phyloP scores from a whole-genome alignment of 2,329 filamentous ascomycete species.

The Xylariomycetidae sp. region DNA sequence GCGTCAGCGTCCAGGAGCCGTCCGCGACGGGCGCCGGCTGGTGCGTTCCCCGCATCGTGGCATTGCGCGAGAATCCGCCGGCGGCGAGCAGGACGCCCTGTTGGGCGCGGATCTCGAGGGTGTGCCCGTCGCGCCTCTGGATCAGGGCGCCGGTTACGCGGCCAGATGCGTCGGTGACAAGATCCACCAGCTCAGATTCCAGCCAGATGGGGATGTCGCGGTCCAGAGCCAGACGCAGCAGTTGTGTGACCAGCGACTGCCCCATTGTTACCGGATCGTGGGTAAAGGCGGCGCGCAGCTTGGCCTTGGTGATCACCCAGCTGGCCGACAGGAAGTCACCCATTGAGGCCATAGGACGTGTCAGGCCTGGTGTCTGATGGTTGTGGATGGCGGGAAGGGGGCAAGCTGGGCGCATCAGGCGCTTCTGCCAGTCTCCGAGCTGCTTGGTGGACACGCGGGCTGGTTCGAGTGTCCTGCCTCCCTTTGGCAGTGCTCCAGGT shows the following conservation, averaged over 20 bases:
- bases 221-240: constrained; percentile 14
- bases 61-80: constrained; percentile 30
- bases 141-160: constrained; percentile 22
- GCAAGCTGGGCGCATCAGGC: neutral
- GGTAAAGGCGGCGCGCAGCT: constrained; percentile 6
- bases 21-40: constrained; percentile 12
- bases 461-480: constrained; percentile 23
- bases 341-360: neutral
- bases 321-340: neutral
- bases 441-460: constrained; percentile 20
- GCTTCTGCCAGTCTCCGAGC: constrained; percentile 19
- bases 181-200: constrained; percentile 5
- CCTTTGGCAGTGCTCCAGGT: constrained; percentile 12
- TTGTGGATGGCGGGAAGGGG: constrained; percentile 1
- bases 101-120: constrained; percentile 17
- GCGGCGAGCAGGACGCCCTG: constrained; percentile 28
- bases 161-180: constrained; percentile 8
- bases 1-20: constrained; percentile 21
- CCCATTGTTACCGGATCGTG: constrained; percentile 17
- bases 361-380: constrained; percentile 1
- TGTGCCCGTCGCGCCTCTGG: constrained; percentile 13
- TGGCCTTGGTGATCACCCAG: constrained; percentile 1
- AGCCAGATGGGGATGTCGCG: constrained; percentile 8
- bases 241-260: constrained; percentile 15
- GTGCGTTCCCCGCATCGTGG: constrained; percentile 22